These are phyloP conservation scores for Backusella morwellensis DNA, from an alignment of 192 early-diverging fungal genomes.

Conservation along the genomic window DNA sequence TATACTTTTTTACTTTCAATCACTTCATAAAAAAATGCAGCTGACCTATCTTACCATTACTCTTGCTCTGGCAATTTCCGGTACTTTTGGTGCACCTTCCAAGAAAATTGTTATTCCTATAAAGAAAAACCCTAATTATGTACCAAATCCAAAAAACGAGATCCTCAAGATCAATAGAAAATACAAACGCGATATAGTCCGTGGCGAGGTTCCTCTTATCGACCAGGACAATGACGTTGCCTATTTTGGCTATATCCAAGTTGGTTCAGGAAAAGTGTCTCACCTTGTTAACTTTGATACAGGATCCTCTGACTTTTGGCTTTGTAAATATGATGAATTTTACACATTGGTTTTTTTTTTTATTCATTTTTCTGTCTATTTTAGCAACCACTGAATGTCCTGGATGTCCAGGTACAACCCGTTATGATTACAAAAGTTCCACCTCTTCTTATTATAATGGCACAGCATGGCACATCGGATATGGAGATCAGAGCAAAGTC, in stretches of 20 bases:
- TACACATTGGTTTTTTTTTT: too few relatives aligned
- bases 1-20: too few relatives aligned
- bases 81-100: not conserved
- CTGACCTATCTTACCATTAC: not conserved
- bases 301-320: conserved; percentile 68
- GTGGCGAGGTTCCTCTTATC: not conserved
- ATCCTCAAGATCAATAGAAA: not conserved
- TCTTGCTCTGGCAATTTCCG: not conserved
- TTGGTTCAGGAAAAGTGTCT: conserved; percentile 60
- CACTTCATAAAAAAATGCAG: too few relatives aligned
- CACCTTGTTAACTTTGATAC: conserved; percentile 69
- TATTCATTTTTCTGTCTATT: not conserved
- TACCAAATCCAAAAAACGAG: not conserved
- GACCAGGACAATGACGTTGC: conserved; percentile 33
- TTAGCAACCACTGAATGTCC: conserved; percentile 28
- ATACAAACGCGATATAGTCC: not conserved
- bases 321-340: conserved; percentile 17
- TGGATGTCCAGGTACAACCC: not conserved
- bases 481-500: conserved; percentile 11
- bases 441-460: conserved; percentile 45
- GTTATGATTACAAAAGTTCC: conserved; percentile 38
- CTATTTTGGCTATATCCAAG: conserved; percentile 59
- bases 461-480: conserved; percentile 28
- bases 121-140: not conserved
- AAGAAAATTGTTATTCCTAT: not conserved